These are phyloP conservation scores for Penicillium sp. DNA, from an alignment of 2,329 filamentous ascomycete species.

Conservation along the genomic window DNA sequence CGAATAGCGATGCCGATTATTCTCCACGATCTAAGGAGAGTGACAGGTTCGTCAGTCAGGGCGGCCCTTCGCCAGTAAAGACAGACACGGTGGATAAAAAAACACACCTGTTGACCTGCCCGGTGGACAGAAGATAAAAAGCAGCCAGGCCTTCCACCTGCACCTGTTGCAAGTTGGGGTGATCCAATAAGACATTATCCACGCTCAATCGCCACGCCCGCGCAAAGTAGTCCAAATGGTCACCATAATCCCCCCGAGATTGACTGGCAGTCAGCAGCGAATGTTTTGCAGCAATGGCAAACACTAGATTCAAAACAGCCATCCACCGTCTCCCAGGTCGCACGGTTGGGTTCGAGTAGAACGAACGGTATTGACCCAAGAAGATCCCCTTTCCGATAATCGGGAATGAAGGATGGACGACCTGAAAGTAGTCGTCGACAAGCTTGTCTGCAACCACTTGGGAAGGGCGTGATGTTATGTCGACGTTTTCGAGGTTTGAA, in stretches of 20 bases:
- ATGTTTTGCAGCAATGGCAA: constrained; percentile 44
- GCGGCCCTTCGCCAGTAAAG: not conserved
- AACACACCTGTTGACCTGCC: constrained; percentile 44
- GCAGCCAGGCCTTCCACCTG: constrained; percentile 43
- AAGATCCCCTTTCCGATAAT: constrained; percentile 44
- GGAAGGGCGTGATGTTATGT: constrained; percentile 37
- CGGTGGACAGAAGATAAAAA: constrained; percentile 41
- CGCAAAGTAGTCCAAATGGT: constrained; percentile 44
- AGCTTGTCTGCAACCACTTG: constrained; percentile 40
- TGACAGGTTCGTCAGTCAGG: not conserved
- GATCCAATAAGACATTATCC: constrained; percentile 36
- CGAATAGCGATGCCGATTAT: constrained; percentile 42
- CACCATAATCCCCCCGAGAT: constrained; percentile 28
- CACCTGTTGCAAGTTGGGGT: constrained; percentile 45
- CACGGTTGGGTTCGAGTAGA: constrained; percentile 31
- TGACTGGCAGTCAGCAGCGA: constrained; percentile 30
- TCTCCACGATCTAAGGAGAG: constrained; percentile 40
- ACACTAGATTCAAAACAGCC: constrained; percentile 45
- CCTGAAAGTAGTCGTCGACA: constrained; percentile 40
- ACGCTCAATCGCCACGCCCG: constrained; percentile 43
- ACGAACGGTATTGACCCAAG: constrained; percentile 38
- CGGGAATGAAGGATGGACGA: constrained; percentile 43
- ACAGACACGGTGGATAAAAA: not conserved
- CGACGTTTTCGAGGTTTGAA: constrained; percentile 33
- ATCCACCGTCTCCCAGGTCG: constrained; percentile 42